Percentiles rank a stretch among this genome's conserved stretches.
Evolutionary conservation across 169 alveolate genomes (phyloP).

Genomic region (Plasmodium reichenowi): DNA sequence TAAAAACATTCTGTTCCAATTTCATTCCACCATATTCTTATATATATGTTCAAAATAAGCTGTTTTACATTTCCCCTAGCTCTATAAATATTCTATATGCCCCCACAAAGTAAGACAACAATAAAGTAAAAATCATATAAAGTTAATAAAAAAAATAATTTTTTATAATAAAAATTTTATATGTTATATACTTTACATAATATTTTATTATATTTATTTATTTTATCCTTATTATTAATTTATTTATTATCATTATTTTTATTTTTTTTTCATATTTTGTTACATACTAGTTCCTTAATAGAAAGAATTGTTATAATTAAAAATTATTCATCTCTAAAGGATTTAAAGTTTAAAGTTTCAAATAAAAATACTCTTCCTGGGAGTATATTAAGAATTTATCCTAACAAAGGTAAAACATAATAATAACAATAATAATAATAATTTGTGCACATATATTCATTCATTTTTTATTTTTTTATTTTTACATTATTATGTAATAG

Average conservation of each 20-base stretch:
- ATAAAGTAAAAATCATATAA: not conserved
- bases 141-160: slow-evolving; percentile 6
- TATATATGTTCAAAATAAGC: slow-evolving; percentile 54
- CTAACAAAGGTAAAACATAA: slow-evolving; percentile 43
- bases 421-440: slow-evolving; percentile 9
- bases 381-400: slow-evolving; percentile 43
- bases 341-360: slow-evolving; percentile 67
- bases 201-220: no score
- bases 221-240: not conserved
- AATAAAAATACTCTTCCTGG: slow-evolving; percentile 53
- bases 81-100: slow-evolving; percentile 68
- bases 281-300: slow-evolving; percentile 34
- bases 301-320: slow-evolving; percentile 71
- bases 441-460: not conserved
- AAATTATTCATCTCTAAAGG: slow-evolving; percentile 41
- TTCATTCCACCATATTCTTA: slow-evolving; percentile 70
- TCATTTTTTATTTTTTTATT: not conserved
- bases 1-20: slow-evolving; percentile 65
- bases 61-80: slow-evolving; percentile 64
- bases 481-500: slow-evolving; percentile 19
- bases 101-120: slow-evolving; percentile 55
- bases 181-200: no score
- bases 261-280: not conserved
- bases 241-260: not conserved
- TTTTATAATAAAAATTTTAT: not conserved